Conservation (phyloP, 495 filamentous ascomycete genomes). For the Aspergillus steynii region DNA sequence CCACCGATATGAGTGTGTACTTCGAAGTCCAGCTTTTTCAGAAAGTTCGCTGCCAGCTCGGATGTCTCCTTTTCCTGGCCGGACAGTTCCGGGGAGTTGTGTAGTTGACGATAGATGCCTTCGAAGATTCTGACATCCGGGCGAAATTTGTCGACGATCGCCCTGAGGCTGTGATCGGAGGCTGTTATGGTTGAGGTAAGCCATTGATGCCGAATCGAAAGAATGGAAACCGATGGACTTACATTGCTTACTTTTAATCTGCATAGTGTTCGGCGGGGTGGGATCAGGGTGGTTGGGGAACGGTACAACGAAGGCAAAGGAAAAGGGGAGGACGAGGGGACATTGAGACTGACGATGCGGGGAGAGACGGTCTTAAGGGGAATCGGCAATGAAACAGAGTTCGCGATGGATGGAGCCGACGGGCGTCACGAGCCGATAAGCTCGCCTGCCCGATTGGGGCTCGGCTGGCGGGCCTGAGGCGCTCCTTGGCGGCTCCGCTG, state of each 20-base stretch:
- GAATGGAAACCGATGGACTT: background rate
- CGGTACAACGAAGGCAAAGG: background rate
- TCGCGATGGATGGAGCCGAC: no score
- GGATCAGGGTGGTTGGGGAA: background rate
- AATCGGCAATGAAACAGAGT: background rate
- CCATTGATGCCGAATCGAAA: background rate
- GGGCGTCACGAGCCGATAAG: background rate
- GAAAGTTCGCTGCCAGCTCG: constrained; percentile 36
- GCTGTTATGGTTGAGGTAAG: background rate
- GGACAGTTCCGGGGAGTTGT: constrained; percentile 53
- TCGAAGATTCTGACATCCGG: constrained; percentile 43
- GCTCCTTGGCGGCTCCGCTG: background rate
- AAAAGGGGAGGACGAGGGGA: no score
- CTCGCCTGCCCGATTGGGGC: background rate
- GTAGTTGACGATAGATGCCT: constrained; percentile 47
- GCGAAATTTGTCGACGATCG: constrained; percentile 24
- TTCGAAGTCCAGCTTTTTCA: constrained; percentile 41
- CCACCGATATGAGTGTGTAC: constrained; percentile 55
- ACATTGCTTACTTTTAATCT: constrained; percentile 1
- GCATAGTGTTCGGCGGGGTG: background rate
- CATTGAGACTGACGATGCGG: background rate
- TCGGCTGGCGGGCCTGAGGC: no score
- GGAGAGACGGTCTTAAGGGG: background rate
- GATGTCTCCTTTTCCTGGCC: constrained; percentile 50
- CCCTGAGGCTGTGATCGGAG: constrained; percentile 9